Evolutionary conservation across 1,284 basidiomycete genomes (phyloP), one percentile per base, ranked within the genome.

Genomic region (Naganishia sp.): DNA sequence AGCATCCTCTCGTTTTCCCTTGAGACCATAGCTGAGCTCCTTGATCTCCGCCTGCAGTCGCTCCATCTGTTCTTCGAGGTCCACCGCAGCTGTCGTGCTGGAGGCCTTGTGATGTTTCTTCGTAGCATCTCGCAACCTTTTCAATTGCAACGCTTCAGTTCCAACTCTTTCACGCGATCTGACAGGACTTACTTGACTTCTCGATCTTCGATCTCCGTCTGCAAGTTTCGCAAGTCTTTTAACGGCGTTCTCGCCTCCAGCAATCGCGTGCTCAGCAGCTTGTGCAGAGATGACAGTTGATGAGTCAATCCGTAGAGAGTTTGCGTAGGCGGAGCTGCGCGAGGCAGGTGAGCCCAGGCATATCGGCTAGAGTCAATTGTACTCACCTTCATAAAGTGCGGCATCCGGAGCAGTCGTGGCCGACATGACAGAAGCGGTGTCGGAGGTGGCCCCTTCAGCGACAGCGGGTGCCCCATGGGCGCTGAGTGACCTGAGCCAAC

Each of bases 281-380:
- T 68, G 47, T 68, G 67, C 17, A 63, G 21, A 28, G 64, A 65
- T 11, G 63, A 65, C 23, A 68, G 46, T 31, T 68, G 67, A 41
- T 51, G 52, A 10, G 67, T 68, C 28, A 68, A 39, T n/a, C 65
- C 65, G 51, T 65, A 60, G 21, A 68, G 62, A 28, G 67, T 68
- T 23, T 54, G 52, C 18, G 67, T 65, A 9, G 62, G 63, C 45
- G 58, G 57, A 6, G 67, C 67, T 68, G 47, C 6, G 15, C 2
- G 1, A 25, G n/a, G n/a, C 5, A 15, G 11, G 46, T 65, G 25
- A 65, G 43, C 17, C 9, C 15, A 31, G 6, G 11, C 25, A 18
- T 28, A 23, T n/a, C 2, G 1, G 28, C 18, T 13, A 17, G 6
- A 41, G 2, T 39, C 23, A 32, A 2, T 2, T 18, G 1, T 1